Conservation (phyloP, 2,329 filamentous ascomycete genomes). For the Zasmidium cellare region DNA sequence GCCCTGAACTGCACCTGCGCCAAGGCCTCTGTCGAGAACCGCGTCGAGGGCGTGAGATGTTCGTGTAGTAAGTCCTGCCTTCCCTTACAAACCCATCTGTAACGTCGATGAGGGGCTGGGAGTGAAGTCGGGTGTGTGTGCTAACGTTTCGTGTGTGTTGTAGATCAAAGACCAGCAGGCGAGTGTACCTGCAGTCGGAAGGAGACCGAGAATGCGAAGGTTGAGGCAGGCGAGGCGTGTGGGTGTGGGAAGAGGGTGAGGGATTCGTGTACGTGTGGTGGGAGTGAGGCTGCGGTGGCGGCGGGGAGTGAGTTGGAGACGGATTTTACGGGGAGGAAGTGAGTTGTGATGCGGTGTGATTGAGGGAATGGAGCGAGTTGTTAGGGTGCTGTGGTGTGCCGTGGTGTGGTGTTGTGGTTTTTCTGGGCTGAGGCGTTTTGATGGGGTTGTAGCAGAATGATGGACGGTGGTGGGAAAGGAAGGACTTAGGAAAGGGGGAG, state of each 20-base stretch:
- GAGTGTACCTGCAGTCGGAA: constrained; percentile 80
- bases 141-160: background rate
- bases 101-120: too few relatives aligned
- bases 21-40: constrained; percentile 75
- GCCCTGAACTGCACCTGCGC: constrained; percentile 85
- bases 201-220: constrained; percentile 65
- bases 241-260: constrained; percentile 69
- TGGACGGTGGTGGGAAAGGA: too few relatives aligned
- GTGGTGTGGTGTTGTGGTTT: too few relatives aligned
- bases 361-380: too few relatives aligned
- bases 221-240: constrained; percentile 61
- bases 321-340: constrained; percentile 8
- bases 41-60: constrained; percentile 70
- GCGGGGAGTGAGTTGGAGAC: constrained; percentile 1
- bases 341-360: background rate
- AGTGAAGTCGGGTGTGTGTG: too few relatives aligned
- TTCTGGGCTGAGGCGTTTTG: too few relatives aligned
- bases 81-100: constrained; percentile 1
- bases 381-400: too few relatives aligned
- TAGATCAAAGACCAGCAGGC: constrained; percentile 71
- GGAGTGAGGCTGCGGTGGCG: background rate
- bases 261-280: constrained; percentile 3
- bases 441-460: too few relatives aligned
- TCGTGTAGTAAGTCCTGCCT: constrained; percentile 65
- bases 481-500: background rate